Conservation (phyloP, 768 basidiomycete genomes). For the Tricholoma bakamatsutake region DNA sequence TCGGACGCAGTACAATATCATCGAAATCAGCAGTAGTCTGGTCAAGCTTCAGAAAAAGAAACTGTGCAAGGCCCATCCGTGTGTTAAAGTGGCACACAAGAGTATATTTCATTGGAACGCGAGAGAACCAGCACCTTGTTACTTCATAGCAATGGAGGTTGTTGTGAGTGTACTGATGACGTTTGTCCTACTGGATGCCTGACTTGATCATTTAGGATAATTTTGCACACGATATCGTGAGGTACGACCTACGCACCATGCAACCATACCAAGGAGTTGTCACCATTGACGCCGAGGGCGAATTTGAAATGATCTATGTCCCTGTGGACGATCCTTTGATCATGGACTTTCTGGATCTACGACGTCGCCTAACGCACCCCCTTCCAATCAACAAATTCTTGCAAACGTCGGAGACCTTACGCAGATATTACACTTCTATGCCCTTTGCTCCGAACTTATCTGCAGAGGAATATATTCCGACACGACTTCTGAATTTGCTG, state of each 20-base stretch:
- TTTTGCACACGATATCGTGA: slow-evolving; percentile 92
- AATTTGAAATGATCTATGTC: slow-evolving; percentile 80
- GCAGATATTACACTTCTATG: slow-evolving; percentile 59
- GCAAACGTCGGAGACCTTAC: slow-evolving; percentile 46
- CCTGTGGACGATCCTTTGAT: slow-evolving; percentile 84
- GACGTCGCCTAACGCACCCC: slow-evolving; percentile 50
- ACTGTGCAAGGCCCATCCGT: slow-evolving; percentile 57
- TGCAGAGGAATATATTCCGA: slow-evolving; percentile 85
- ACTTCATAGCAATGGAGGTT: slow-evolving; percentile 92
- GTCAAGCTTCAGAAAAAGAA: slow-evolving; percentile 65
- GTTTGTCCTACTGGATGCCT: neutral
- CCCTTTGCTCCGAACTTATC: slow-evolving; percentile 93
- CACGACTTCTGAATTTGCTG: slow-evolving; percentile 80
- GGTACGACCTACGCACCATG: slow-evolving; percentile 78
- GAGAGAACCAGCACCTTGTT: slow-evolving; percentile 79
- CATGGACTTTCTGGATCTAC: slow-evolving; percentile 65
- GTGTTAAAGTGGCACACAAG: slow-evolving; percentile 63
- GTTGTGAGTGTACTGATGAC: slow-evolving; percentile 51
- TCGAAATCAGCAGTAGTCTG: slow-evolving; percentile 86
- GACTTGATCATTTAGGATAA: slow-evolving; percentile 60
- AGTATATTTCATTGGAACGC: slow-evolving; percentile 85
- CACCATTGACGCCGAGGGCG: slow-evolving; percentile 70
- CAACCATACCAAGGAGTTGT: slow-evolving; percentile 83
- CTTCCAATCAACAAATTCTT: slow-evolving; percentile 54
- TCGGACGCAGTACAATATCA: slow-evolving; percentile 86